phyloP scores from a whole-genome alignment of 495 filamentous ascomycete genomes.

The Aspergillus mulundensis region DNA sequence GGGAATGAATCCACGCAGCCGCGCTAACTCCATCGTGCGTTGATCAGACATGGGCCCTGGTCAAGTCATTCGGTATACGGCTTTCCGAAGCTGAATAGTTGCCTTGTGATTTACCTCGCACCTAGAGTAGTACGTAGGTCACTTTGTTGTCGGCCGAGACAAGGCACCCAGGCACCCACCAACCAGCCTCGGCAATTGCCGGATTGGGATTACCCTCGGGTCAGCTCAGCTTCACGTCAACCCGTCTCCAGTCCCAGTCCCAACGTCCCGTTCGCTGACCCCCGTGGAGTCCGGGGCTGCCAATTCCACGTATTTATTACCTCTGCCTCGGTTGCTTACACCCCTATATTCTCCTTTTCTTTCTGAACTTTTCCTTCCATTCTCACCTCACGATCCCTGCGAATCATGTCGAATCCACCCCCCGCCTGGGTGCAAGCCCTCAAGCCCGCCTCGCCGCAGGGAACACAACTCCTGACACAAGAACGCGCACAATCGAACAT shows the following conservation, averaged over 20 bases:
- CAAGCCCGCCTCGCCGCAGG: conserved; percentile 58
- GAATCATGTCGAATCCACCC: conserved; percentile 27
- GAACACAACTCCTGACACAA: conserved; percentile 52
- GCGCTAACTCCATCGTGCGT: neutral
- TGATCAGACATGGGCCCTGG: neutral
- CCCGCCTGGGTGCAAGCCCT: conserved; percentile 64
- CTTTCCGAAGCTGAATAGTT: neutral
- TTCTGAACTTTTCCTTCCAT: conserved; percentile 5
- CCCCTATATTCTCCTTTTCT: conserved; percentile 8
- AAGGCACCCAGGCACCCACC: conserved; percentile 16
- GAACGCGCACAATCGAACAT: conserved; percentile 60
- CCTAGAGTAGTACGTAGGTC: neutral
- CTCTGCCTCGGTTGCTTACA: neutral
- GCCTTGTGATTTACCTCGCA: neutral
- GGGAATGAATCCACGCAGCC: neutral
- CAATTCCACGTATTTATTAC: conserved; percentile 5
- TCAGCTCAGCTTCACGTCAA: conserved; percentile 10
- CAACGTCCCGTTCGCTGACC: neutral
- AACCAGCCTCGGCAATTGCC: conserved; percentile 21
- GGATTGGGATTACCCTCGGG: conserved; percentile 17
- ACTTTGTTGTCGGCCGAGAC: neutral
- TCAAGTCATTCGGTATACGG: neutral
- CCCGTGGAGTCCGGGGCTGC: conserved; percentile 5
- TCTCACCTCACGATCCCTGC: conserved; percentile 16
- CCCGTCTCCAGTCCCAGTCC: neutral